Base-by-base conservation (phyloP, 2,329 filamentous ascomycete genomes). In the Diatrype stigma region DNA sequence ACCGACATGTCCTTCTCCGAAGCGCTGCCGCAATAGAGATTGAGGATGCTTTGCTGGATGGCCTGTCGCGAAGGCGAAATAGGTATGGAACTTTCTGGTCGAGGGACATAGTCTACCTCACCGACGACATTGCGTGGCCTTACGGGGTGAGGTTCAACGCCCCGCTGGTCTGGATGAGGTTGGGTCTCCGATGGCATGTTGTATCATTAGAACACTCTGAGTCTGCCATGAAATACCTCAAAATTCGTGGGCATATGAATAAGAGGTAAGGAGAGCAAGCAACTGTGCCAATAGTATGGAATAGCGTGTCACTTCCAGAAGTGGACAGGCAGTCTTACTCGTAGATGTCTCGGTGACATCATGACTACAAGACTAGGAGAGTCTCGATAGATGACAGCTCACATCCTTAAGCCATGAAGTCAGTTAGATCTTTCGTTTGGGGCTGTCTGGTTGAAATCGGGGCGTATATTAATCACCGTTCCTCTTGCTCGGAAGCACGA, bases 1-100 rank as follows among this genome's bases (percentile, higher is more conserved):
- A 77, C 75, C 42, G 67, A 62, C 71, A 79, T 77, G 54, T 79
- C 73, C 12, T 73, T 60, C 55, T 78, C 71, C 49, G 65, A 72
- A 4, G 73, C 73, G 48, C 72, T 74, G 19, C 75, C 73, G 40
- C 67, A 71, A 56, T 78, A 79, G 1, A 79, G 60, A 8, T 66
- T 70, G 21, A 65, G 65, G 48, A 78, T 76, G 3, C 62, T 61
- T 22, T 70, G 60, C 3, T 77, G 62, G 38, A 78, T 77, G 6
- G 63, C 58, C 49, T 75, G 62, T 19, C 68, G 63, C 2, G 66
- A 60, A 0, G 66, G 48, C 0, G 67, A 64, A 2, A 75, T 54
- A 11, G 60, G 49, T 23, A 73, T 60, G 1, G 64, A 55, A 23
- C 49, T 50, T 19, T 55, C 54, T 10, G 73, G 71, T 47, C 71